phyloP scores from a whole-genome alignment of 2,329 filamentous ascomycete genomes.

The Colletotrichum musae region DNA sequence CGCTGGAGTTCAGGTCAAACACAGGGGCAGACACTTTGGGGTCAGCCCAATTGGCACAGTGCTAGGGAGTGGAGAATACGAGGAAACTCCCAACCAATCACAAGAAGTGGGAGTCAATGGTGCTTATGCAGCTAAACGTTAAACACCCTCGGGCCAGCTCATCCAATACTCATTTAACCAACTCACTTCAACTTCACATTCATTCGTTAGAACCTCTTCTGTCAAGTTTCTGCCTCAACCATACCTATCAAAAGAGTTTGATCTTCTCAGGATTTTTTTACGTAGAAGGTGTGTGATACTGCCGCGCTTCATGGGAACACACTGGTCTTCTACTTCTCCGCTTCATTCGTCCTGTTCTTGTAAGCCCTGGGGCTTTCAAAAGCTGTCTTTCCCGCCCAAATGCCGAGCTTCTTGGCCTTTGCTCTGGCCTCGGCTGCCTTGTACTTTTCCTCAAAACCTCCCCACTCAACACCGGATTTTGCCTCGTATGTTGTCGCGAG shows the following conservation, averaged over 20 bases:
- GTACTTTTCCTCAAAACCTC: slow-evolving; percentile 76
- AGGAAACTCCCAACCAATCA: slow-evolving; percentile 24
- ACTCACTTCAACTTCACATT: not conserved
- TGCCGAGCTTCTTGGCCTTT: slow-evolving; percentile 74
- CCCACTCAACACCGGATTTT: slow-evolving; percentile 91
- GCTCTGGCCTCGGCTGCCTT: slow-evolving; percentile 76
- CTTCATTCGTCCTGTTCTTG: slow-evolving; percentile 71
- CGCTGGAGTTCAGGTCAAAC: slow-evolving; percentile 40
- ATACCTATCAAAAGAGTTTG: not conserved
- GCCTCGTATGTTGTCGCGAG: slow-evolving; percentile 95
- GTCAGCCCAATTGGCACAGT: slow-evolving; percentile 13
- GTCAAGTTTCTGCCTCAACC: not conserved
- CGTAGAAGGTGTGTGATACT: too few relatives aligned
- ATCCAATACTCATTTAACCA: slow-evolving; percentile 7
- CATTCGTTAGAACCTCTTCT: not conserved
- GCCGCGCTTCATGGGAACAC: slow-evolving; percentile 24
- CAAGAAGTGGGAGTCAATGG: not conserved
- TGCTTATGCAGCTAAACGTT: not conserved
- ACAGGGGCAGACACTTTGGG: slow-evolving; percentile 28
- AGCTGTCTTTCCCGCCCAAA: slow-evolving; percentile 79
- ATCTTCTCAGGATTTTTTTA: too few relatives aligned
- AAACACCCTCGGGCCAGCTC: not conserved
- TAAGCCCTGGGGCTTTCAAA: slow-evolving; percentile 91
- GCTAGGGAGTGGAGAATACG: slow-evolving; percentile 6
- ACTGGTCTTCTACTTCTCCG: slow-evolving; percentile 39